Evolutionary conservation across 208 protist species (phyloP).

Genomic region (Porcisia hertigi): DNA sequence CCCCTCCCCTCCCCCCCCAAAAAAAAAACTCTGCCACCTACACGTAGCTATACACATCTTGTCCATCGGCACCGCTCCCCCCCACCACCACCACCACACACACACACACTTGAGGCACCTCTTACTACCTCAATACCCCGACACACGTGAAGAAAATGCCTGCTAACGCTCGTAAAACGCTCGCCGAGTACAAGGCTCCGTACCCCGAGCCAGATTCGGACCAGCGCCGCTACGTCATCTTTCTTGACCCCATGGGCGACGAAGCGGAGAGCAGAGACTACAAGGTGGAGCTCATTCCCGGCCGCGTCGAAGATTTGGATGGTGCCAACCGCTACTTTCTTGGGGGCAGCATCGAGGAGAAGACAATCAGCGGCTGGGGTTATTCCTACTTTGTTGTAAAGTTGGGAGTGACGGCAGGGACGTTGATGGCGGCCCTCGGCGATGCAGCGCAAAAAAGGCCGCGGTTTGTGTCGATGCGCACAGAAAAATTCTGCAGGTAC

Average conservation of each 20-base stretch:
- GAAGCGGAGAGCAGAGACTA: slow-evolving; percentile 45
- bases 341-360: slow-evolving; percentile 47
- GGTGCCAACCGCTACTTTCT: slow-evolving; percentile 48
- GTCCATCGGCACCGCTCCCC: not conserved
- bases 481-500: slow-evolving; percentile 34
- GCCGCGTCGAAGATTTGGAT: slow-evolving; percentile 47
- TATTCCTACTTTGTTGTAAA: slow-evolving; percentile 46
- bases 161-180: slow-evolving; percentile 14
- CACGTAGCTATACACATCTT: not conserved
- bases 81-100: too few species aligned
- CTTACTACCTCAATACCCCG: not conserved
- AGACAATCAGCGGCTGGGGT: slow-evolving; percentile 64
- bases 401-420: slow-evolving; percentile 3
- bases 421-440: slow-evolving; percentile 46
- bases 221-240: slow-evolving; percentile 73
- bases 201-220: slow-evolving; percentile 61
- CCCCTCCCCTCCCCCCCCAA: not conserved
- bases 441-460: slow-evolving; percentile 31
- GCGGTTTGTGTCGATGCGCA: slow-evolving; percentile 33
- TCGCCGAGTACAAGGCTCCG: slow-evolving; percentile 67
- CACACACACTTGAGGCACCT: not conserved
- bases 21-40: too few species aligned
- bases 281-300: slow-evolving; percentile 70
- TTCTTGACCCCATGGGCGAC: slow-evolving; percentile 56
- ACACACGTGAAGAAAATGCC: slow-evolving; percentile 5